These are phyloP conservation scores for Rhynchosporium graminicola DNA, from an alignment of 2,329 filamentous ascomycete genomes.

Conservation along the genomic window DNA sequence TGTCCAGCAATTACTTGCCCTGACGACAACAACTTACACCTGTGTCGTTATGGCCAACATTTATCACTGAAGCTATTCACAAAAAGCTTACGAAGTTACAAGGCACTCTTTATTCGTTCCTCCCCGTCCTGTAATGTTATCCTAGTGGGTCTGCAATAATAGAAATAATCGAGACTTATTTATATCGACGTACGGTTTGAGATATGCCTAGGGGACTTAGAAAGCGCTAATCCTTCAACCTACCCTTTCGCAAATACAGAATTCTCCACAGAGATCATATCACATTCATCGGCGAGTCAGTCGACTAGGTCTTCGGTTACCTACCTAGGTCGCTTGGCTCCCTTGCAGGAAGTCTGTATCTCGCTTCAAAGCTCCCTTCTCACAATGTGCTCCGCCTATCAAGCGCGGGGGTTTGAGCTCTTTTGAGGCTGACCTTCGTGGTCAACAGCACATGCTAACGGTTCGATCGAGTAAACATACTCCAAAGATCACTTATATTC, in stretches of 20 bases:
- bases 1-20: too few relatives aligned
- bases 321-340: not conserved
- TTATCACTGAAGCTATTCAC: too few relatives aligned
- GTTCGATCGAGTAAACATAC: not conserved
- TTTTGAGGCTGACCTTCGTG: slow-evolving; percentile 14
- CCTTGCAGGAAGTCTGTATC: too few relatives aligned
- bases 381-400: slow-evolving; percentile 2
- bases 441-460: not conserved
- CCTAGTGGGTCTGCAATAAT: not conserved
- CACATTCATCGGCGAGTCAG: not conserved
- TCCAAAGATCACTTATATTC: not conserved
- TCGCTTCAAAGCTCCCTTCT: not conserved
- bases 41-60: too few relatives aligned
- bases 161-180: not conserved
- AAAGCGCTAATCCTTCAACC: not conserved
- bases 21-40: too few relatives aligned
- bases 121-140: not conserved
- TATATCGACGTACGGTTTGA: not conserved
- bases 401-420: slow-evolving; percentile 22
- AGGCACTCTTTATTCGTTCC: too few relatives aligned
- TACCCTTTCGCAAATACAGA: not conserved
- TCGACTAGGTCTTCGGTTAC: not conserved
- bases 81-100: too few relatives aligned
- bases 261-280: not conserved
- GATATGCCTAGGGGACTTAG: not conserved